Base-by-base conservation (phyloP, 1,284 basidiomycete species). In the Somion occarium region DNA sequence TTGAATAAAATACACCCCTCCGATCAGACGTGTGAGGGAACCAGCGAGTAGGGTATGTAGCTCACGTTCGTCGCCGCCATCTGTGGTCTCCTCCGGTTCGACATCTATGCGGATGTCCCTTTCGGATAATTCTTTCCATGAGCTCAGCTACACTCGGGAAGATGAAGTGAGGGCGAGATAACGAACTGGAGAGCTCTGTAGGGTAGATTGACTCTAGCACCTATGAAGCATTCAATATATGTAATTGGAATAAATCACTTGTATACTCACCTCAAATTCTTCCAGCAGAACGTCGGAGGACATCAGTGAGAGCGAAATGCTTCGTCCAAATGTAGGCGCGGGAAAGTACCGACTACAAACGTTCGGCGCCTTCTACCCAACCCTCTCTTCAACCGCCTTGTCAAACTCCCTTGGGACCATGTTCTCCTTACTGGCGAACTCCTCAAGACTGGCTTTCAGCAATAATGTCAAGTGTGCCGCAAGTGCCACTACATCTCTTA, bases 201-300 rank as follows among this genome's bases (percentile, higher is more conserved):
- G 94, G 88, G 69, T 96, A 98, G 68, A 98, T 98, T 20, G 92
- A 88, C 73, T 96, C 93, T 59, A 98, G 82, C 23, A 97, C 93
- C 89, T 96, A 64, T 2, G 48, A 20, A 50, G 13, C 26, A 51
- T 46, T 12, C 51, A 42, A 53, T 54, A 34, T 34, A 15, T 47
- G 34, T 20, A 46, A 45, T 59, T 38, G 50, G 49, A 34, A 23
- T 38, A n/a, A 23, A 13, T 25, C 38, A 24, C 39, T 27, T 52
- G 46, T 47, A 52, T 61, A 94, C n/a, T n/a, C n/a, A n/a, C 93
- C 82, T 97, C 93, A 60, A 94, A 84, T 70, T 97, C 93, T 71
- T 96, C 93, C 49, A 78, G 69, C 45, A 89, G 70, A 34, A 76
- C 72, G 58, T 86, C 79, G 47, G 76, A 73, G 53, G 79, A 75